Conservation (phyloP, 2,329 filamentous ascomycete genomes). For the Metarhizium humberi region DNA sequence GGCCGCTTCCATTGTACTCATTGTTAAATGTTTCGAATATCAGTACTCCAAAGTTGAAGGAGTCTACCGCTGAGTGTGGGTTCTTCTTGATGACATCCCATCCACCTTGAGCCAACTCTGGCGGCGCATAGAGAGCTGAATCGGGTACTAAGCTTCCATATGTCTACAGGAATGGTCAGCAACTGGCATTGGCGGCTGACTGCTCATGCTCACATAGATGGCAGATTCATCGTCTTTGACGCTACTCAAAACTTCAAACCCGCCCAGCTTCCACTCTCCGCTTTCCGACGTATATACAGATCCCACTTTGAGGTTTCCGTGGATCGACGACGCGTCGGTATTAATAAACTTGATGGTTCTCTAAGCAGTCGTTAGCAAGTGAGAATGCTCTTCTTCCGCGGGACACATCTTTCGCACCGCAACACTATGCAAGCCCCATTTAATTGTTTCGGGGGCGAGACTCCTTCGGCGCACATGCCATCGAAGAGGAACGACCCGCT, state of each 20-base stretch:
- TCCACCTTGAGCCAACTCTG: conserved; percentile 76
- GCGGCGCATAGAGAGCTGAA: conserved; percentile 72
- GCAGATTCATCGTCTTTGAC: conserved; percentile 93
- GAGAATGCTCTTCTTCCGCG: neutral
- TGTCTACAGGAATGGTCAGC: conserved; percentile 39
- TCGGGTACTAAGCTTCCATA: conserved; percentile 85
- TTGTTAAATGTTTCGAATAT: conserved; percentile 92
- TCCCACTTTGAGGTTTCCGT: conserved; percentile 75
- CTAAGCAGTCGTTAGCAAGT: conserved; percentile 27
- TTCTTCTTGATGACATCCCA: conserved; percentile 86
- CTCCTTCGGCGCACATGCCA: conserved; percentile 90
- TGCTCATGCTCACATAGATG: conserved; percentile 57
- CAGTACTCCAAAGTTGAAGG: conserved; percentile 76
- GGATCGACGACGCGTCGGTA: conserved; percentile 81
- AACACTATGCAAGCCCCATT: conserved; percentile 87
- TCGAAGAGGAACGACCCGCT: conserved; percentile 74
- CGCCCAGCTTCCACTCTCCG: conserved; percentile 94
- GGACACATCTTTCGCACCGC: conserved; percentile 46
- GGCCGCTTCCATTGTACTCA: conserved; percentile 64
- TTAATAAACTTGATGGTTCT: conserved; percentile 96
- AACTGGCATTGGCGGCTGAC: too few relatives aligned
- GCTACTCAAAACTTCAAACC: conserved; percentile 87
- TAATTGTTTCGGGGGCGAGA: conserved; percentile 81
- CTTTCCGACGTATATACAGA: conserved; percentile 93
- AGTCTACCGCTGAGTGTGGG: conserved; percentile 73